Percentiles rank a stretch among this genome's conserved stretches.
Evolutionary conservation across 139 green algal species (phyloP).

Genomic region (Spirogloea muscicola): DNA sequence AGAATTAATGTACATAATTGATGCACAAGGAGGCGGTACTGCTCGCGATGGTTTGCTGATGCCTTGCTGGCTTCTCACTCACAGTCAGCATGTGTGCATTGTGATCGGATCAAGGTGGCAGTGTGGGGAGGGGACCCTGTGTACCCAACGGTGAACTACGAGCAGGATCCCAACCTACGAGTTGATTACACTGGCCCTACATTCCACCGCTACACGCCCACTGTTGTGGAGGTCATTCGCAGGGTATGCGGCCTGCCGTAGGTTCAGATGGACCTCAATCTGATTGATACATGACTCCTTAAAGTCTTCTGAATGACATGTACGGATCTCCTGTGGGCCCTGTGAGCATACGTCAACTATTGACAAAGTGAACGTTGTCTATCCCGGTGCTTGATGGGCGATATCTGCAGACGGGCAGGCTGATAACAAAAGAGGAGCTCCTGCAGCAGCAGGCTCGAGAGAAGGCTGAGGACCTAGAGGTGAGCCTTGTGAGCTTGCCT

Average conservation of each 20-base stretch:
- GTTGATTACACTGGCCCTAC: slow-evolving; percentile 28
- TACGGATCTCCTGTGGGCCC: background rate
- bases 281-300: too few relatives aligned
- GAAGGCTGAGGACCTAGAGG: slow-evolving; percentile 18
- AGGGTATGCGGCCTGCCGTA: background rate
- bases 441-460: slow-evolving; percentile 2
- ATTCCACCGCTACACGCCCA: slow-evolving; percentile 6
- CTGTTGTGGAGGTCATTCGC: too few relatives aligned
- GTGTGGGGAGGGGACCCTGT: slow-evolving; percentile 40
- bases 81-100: too few relatives aligned
- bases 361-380: background rate
- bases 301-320: background rate
- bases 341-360: background rate
- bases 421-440: slow-evolving; percentile 14
- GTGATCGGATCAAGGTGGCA: too few relatives aligned
- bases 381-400: background rate
- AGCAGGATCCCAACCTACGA: slow-evolving; percentile 13
- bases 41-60: too few relatives aligned
- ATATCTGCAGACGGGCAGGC: background rate
- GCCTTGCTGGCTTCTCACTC: too few relatives aligned
- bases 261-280: too few relatives aligned
- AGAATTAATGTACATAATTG: too few relatives aligned
- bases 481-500: background rate
- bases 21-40: too few relatives aligned
- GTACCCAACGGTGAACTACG: slow-evolving; percentile 37